Conservation (phyloP, 192 early-diverging fungal species). For the Backusella liffmaniae region DNA sequence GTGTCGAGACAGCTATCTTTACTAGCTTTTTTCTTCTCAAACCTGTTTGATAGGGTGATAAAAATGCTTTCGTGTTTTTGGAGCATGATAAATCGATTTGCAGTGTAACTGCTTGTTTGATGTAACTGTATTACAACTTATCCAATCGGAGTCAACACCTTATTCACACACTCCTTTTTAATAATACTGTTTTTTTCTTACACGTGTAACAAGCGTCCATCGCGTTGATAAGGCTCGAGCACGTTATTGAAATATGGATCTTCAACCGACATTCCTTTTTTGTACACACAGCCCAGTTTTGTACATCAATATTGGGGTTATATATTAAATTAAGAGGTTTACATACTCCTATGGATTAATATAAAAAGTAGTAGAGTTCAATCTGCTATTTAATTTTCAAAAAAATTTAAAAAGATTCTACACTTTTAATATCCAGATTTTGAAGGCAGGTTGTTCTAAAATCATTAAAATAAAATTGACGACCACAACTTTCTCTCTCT, state of each 20-base stretch:
- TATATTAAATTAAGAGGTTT: background rate
- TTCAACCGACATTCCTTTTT: background rate
- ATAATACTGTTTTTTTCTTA: background rate
- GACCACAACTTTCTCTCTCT: background rate
- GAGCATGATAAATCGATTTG: background rate
- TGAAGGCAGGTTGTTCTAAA: background rate
- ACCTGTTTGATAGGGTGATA: background rate
- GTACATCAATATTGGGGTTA: background rate
- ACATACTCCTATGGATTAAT: no score
- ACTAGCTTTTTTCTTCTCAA: background rate
- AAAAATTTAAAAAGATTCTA: background rate
- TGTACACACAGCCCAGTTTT: background rate
- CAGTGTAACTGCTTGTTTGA: background rate
- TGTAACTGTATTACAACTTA: background rate
- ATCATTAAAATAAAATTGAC: background rate
- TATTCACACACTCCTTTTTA: slow-evolving; percentile 4
- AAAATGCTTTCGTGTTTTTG: background rate
- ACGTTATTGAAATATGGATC: slow-evolving; percentile 1
- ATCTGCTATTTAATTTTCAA: background rate
- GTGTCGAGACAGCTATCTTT: background rate
- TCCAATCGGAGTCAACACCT: background rate
- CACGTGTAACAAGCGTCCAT: background rate
- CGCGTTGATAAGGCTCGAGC: background rate
- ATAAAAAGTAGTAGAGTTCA: background rate
- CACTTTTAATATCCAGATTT: background rate